phyloP scores from a whole-genome alignment of 805 yeast species.

The Kazachstania martiniae region DNA sequence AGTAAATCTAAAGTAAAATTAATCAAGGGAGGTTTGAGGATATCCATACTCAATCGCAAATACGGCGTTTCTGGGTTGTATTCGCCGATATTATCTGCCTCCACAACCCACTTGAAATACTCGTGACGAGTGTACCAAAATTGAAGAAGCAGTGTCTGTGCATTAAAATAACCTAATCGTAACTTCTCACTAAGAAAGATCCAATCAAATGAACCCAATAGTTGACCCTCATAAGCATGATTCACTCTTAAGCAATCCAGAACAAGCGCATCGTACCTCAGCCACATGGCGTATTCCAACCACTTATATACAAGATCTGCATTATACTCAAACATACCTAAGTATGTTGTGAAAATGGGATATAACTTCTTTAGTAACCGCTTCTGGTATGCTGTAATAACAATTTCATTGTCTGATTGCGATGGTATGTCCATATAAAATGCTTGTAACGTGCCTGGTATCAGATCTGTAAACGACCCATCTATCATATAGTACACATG shows the following conservation, averaged over 20 bases:
- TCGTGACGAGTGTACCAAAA: slow-evolving; percentile 21
- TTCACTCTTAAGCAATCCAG: slow-evolving; percentile 22
- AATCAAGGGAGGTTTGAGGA: slow-evolving; percentile 3
- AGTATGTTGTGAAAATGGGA: slow-evolving; percentile 11
- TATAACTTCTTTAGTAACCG: slow-evolving; percentile 5
- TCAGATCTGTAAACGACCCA: slow-evolving; percentile 7
- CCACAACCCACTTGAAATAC: slow-evolving; percentile 14
- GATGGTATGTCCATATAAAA: not conserved
- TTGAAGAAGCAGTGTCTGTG: slow-evolving; percentile 17
- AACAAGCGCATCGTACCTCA: slow-evolving; percentile 22
- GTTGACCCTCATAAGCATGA: slow-evolving; percentile 14
- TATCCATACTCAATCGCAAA: slow-evolving; percentile 12
- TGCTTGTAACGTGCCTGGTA: slow-evolving; percentile 1
- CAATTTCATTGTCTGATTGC: too few relatives aligned
- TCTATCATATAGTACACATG: slow-evolving; percentile 18
- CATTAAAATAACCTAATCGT: slow-evolving; percentile 15
- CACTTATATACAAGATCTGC: slow-evolving; percentile 15
- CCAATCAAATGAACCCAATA: slow-evolving; percentile 18
- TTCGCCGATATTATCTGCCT: slow-evolving; percentile 5
- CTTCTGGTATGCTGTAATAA: slow-evolving; percentile 1
- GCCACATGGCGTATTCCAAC: slow-evolving; percentile 18
- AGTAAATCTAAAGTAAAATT: slow-evolving; percentile 5
- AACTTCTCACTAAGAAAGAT: slow-evolving; percentile 12
- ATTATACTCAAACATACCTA: slow-evolving; percentile 18
- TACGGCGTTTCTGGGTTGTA: slow-evolving; percentile 5